Evolutionary conservation across 202 grass and related monocot species (phyloP).

Genomic region (Bolboschoenoplectus hybrid): DNA sequence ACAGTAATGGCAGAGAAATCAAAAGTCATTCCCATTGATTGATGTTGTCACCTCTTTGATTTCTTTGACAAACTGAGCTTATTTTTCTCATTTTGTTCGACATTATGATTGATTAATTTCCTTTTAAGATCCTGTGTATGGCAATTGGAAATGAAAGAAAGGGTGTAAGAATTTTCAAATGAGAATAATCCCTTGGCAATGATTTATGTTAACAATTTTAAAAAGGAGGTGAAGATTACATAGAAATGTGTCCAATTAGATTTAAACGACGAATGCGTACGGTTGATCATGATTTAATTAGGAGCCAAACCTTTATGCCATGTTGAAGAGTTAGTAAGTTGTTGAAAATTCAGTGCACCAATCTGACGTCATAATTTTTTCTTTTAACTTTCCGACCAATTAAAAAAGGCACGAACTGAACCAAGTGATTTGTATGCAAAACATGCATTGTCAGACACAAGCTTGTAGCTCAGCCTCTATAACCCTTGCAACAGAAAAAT

Average conservation of each 20-base stretch:
- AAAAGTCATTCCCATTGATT: not conserved
- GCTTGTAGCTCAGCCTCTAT: not conserved
- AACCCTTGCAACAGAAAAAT: not conserved
- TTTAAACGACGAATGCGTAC: not conserved
- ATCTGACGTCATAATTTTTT: not conserved
- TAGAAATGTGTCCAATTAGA: not conserved
- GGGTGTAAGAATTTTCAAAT: not conserved
- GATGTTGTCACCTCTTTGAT: not conserved
- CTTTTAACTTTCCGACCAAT: not conserved
- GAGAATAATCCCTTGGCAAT: not conserved
- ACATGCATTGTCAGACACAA: not conserved
- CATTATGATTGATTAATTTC: not conserved
- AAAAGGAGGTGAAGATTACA: not conserved
- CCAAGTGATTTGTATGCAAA: not conserved
- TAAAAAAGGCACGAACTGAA: not conserved
- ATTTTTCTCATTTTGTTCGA: not conserved
- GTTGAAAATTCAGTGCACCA: slow-evolving; percentile 19
- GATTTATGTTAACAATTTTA: not conserved
- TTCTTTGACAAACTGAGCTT: not conserved
- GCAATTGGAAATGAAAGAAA: not conserved
- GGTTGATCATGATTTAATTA: not conserved
- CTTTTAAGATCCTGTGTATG: not conserved
- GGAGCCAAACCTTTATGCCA: not conserved
- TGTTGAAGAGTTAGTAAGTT: not conserved
- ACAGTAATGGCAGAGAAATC: not conserved